These are phyloP conservation scores for Apiospora sp. DNA, from an alignment of 2,329 filamentous ascomycete species.

Conservation along the genomic window DNA sequence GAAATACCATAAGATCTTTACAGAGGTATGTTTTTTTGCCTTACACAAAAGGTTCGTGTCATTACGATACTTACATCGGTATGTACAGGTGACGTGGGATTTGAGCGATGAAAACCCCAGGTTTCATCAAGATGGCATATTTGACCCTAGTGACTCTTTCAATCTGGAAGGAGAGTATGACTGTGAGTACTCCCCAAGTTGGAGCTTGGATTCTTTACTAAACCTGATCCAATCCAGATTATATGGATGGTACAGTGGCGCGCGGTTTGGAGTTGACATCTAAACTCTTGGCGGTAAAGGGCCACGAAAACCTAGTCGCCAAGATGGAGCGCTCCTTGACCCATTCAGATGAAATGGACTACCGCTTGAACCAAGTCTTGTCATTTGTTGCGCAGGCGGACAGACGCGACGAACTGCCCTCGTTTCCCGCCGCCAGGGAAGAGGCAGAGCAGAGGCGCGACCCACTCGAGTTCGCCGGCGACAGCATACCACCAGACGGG, in stretches of 20 bases:
- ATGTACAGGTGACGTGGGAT: conserved; percentile 29
- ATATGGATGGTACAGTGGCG: background rate
- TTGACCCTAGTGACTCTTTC: background rate
- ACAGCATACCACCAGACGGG: conserved; percentile 24
- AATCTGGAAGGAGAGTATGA: background rate
- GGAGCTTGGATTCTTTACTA: background rate
- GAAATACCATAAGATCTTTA: conserved; percentile 26
- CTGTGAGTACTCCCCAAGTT: background rate
- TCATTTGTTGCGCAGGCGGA: conserved; percentile 20
- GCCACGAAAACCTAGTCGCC: background rate
- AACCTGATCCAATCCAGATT: background rate
- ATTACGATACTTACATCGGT: background rate
- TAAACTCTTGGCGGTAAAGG: background rate
- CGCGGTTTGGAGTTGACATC: background rate
- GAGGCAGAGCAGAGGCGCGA: conserved; percentile 24
- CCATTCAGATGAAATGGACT: background rate
- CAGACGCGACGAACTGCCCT: conserved; percentile 14
- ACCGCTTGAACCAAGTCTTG: background rate
- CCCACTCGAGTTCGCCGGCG: conserved; percentile 24
- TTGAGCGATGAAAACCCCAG: conserved; percentile 22
- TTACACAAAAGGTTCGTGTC: background rate
- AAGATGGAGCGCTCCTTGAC: conserved; percentile 21
- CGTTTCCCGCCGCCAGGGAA: conserved; percentile 23
- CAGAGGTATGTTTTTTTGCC: background rate
- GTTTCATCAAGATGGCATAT: background rate